Percentiles rank a stretch among this genome's conserved stretches.
phyloP scores from a whole-genome alignment of 208 protist species.

The Leishmania lainsoni region DNA sequence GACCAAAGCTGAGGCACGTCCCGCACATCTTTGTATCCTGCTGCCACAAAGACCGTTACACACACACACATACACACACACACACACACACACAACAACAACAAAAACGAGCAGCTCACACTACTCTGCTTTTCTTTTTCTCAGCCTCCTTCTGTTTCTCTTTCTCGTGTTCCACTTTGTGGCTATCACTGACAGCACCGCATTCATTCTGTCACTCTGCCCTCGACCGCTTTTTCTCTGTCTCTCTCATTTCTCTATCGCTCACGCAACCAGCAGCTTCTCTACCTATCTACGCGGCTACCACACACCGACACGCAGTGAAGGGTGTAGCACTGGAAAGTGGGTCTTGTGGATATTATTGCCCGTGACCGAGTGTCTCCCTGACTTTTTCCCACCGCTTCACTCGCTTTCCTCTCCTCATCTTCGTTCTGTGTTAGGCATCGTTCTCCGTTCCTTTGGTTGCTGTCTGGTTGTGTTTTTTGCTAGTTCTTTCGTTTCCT shows the following conservation, averaged over 20 bases:
- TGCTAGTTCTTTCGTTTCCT: neutral
- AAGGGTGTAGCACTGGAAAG: neutral
- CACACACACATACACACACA: neutral
- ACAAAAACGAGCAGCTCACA: neutral
- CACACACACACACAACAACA: too few species aligned
- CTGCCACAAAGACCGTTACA: neutral
- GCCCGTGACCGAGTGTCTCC: neutral
- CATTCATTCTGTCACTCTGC: neutral
- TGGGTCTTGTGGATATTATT: neutral
- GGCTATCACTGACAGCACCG: neutral
- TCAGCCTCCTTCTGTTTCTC: neutral
- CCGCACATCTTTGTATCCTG: neutral
- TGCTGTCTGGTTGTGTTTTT: neutral
- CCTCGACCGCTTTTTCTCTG: neutral
- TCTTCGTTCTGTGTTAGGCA: neutral
- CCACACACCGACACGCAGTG: neutral
- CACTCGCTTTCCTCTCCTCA: neutral
- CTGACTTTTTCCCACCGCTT: neutral
- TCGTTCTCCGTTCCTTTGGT: neutral
- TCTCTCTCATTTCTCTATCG: conserved; percentile 2
- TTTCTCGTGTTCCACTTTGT: neutral
- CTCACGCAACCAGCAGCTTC: neutral
- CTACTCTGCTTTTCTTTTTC: neutral
- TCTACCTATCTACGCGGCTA: neutral
- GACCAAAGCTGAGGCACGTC: neutral